Percentiles rank a stretch among this genome's conserved stretches.
Conservation (phyloP, 2,329 filamentous ascomycete genomes). For the Fusarium tricinctum region DNA sequence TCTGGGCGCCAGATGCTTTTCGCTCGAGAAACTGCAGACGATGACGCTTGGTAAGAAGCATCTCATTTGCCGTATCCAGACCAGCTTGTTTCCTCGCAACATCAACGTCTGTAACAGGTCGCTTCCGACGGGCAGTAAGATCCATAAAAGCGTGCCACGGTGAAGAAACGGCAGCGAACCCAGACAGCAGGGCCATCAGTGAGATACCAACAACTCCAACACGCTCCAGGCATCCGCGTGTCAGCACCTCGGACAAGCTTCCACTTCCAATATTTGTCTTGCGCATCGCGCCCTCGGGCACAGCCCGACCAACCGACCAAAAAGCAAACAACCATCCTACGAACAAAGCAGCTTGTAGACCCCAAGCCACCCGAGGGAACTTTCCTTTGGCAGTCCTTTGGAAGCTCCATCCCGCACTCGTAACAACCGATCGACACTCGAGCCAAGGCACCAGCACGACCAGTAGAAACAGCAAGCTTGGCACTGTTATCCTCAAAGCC, state of each 20-base stretch:
- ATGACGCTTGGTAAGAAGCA: slow-evolving; percentile 81
- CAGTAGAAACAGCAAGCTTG: slow-evolving; percentile 78
- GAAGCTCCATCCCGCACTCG: slow-evolving; percentile 73
- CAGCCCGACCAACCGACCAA: slow-evolving; percentile 79
- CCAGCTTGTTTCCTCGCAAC: slow-evolving; percentile 83
- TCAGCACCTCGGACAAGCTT: slow-evolving; percentile 57
- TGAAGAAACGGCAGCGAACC: slow-evolving; percentile 89
- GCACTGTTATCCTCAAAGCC: slow-evolving; percentile 78
- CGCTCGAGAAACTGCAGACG: slow-evolving; percentile 78
- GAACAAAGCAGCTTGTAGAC: slow-evolving; percentile 73
- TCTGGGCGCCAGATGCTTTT: slow-evolving; percentile 61
- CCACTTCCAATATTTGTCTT: slow-evolving; percentile 46
- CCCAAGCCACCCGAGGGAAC: slow-evolving; percentile 73
- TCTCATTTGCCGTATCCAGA: slow-evolving; percentile 81
- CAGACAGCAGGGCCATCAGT: slow-evolving; percentile 88
- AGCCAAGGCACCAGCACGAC: slow-evolving; percentile 83
- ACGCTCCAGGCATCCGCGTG: slow-evolving; percentile 72
- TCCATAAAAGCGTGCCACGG: slow-evolving; percentile 87
- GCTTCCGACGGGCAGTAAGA: slow-evolving; percentile 63
- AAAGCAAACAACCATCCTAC: slow-evolving; percentile 78
- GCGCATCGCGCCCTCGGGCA: slow-evolving; percentile 61
- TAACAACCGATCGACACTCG: slow-evolving; percentile 77
- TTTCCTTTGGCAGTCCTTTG: slow-evolving; percentile 68
- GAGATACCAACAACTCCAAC: slow-evolving; percentile 89
- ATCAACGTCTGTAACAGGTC: slow-evolving; percentile 79